Evolutionary conservation across 306 rosid species (phyloP), one percentile per base, ranked within the genome.

Genomic region (Abrus precatorius): DNA sequence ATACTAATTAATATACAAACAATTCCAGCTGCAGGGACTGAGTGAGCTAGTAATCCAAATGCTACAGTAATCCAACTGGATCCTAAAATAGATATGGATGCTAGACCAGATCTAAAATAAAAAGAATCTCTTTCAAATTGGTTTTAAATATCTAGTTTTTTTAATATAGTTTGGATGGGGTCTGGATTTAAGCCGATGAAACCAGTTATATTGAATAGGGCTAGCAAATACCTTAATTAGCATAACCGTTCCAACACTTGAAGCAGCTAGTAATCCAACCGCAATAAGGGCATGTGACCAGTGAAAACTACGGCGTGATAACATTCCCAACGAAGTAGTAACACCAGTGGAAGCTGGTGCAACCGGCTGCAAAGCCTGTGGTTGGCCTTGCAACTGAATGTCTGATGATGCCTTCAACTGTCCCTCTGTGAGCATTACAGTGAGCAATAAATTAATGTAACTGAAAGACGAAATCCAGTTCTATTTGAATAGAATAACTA

Each of bases 281-380:
- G 90, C 92, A 74, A 86, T n/a, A 82, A 90, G 49, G 56, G 91
- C 95, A 67, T 91, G 90, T 41, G 91, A 85, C 95, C 97, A 93
- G 80, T 57, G 93, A 83, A 91, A 91, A 66, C 77, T 81, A 52
- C 33, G 80, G 72, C 80, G 84, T 43, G 86, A 52, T 30, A 77
- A 30, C 33, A 88, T 69, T 80, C 85, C 86, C 75, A 53, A 61
- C 0, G 78, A 64, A 64, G 89, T 45, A 83, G 59, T 59, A 27
- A 80, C 61, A 41, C 86, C 84, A 36, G 79, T 9, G 36, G 89
- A 80, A 78, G 85, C 88, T 61, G 85, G 52, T 11, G 87, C 81
- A 65, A 69, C 83, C 7, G 86, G 89, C 77, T 83, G 94, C 82
- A 83, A 74, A 84, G 83, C 28, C 83, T 88, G 91, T 67, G 69